Conservation (phyloP, 2,329 filamentous ascomycete species). For the Bisporella sp. region DNA sequence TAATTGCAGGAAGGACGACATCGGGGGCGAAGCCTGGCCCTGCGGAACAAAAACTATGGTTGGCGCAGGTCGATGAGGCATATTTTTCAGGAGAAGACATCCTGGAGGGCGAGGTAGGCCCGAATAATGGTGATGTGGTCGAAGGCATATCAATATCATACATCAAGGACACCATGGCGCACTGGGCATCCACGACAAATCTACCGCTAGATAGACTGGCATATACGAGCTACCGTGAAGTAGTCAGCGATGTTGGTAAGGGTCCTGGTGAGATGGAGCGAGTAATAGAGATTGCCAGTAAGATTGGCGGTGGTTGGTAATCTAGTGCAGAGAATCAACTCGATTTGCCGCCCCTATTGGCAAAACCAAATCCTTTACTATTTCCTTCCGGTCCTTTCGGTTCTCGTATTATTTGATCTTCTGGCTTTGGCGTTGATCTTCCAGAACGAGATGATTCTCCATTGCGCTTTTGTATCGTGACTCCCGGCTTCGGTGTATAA, state of each 20-base stretch:
- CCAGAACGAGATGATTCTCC: slow-evolving; percentile 34
- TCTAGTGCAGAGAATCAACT: slow-evolving; percentile 34
- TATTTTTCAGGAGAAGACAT: slow-evolving; percentile 72
- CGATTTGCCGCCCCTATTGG: slow-evolving; percentile 50
- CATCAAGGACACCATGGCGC: slow-evolving; percentile 61
- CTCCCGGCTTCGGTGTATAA: slow-evolving; percentile 58
- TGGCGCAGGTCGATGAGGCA: slow-evolving; percentile 76
- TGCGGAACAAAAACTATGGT: slow-evolving; percentile 80
- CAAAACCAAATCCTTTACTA: slow-evolving; percentile 73
- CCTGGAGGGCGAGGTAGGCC: slow-evolving; percentile 21
- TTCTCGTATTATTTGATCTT: slow-evolving; percentile 62
- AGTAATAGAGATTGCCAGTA: slow-evolving; percentile 82
- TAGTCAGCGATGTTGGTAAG: slow-evolving; percentile 93
- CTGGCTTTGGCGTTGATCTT: slow-evolving; percentile 44
- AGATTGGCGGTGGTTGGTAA: slow-evolving; percentile 91
- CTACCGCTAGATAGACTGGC: slow-evolving; percentile 66
- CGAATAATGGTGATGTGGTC: slow-evolving; percentile 37
- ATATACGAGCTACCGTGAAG: slow-evolving; percentile 83
- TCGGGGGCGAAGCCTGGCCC: slow-evolving; percentile 54
- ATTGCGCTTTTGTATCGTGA: slow-evolving; percentile 37
- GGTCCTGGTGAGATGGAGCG: slow-evolving; percentile 64
- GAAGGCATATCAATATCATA: slow-evolving; percentile 59
- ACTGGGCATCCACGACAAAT: slow-evolving; percentile 70
- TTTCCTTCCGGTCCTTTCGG: slow-evolving; percentile 73
- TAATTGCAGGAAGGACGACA: slow-evolving; percentile 42